phyloP scores from a whole-genome alignment of 768 basidiomycete genomes.

The Hericium erinaceus region DNA sequence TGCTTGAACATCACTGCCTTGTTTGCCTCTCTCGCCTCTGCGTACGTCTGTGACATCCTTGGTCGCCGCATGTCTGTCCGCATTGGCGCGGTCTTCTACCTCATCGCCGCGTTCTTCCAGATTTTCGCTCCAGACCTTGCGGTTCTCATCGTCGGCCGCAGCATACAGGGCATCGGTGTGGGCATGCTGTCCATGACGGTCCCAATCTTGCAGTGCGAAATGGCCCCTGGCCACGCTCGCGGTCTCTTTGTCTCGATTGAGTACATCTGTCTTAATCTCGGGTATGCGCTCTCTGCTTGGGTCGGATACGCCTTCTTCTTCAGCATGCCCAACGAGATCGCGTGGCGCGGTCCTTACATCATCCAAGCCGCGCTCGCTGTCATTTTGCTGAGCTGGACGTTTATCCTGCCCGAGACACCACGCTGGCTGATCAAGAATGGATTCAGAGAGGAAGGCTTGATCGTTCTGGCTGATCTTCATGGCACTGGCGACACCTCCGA shows the following conservation, averaged over 20 bases:
- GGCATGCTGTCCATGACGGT: constrained; percentile 33
- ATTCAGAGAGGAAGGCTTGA: constrained; percentile 38
- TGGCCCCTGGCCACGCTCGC: constrained; percentile 25
- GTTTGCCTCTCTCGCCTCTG: constrained; percentile 33
- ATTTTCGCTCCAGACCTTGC: constrained; percentile 41
- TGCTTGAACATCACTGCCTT: constrained; percentile 43
- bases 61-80: constrained; percentile 43
- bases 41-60: constrained; percentile 41
- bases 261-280: constrained; percentile 41
- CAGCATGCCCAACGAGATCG: constrained; percentile 33
- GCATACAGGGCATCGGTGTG: constrained; percentile 67
- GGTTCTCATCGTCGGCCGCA: constrained; percentile 55
- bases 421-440: constrained; percentile 49
- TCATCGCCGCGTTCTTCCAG: constrained; percentile 40
- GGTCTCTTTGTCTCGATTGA: constrained; percentile 47
- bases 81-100: constrained; percentile 39
- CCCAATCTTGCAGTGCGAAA: constrained; percentile 13
- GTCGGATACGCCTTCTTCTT: constrained; percentile 42
- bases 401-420: constrained; percentile 42
- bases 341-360: constrained; percentile 49
- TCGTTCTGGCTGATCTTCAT: constrained; percentile 49
- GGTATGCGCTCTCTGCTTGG: constrained; percentile 41
- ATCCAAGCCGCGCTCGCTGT: constrained; percentile 42
- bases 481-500: constrained; percentile 37
- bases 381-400: constrained; percentile 37